Evolutionary conservation across 2,329 filamentous ascomycete species (phyloP), one percentile per base, ranked within the genome.

Genomic region (Exophiala sideris): DNA sequence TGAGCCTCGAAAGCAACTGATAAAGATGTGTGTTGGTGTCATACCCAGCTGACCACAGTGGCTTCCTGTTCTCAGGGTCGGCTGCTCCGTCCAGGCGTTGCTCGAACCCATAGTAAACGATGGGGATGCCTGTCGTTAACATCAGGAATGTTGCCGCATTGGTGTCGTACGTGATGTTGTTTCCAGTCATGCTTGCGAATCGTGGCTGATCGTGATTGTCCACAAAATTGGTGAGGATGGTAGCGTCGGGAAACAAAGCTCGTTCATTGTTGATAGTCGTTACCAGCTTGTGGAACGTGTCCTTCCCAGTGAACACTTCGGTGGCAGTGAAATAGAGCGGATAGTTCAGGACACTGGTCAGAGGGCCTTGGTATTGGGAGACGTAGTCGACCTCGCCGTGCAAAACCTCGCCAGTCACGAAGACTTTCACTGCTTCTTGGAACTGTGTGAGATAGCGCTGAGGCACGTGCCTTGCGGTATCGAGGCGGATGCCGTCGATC

Each of bases 51-150:
- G 12, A 67, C 83, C 82, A 85, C 39, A 80, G 71, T 6, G 81
- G 79, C 64, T 84, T 81, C n/a, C 81, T 79, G 47, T 73, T 75
- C 0, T 75, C 69, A 7, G 80, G 80, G 42, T 69, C 69, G 35
- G 67, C 72, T n/a, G 73, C 74, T 18, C 78, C 78, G 1, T 71
- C 66, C 65, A 77, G 83, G 56, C 79, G 80, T 63, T 87, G 84
- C 67, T 87, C 84, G 57, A 84, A 81, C 24, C 84, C 84, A 60
- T 85, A 78, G 68, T 86, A 87, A 33, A 86, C 74, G 51, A 85
- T 81, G 1, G 83, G 83, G 36, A 86, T 80, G 16, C 84, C 84
- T 50, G 84, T 68, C 32, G 66, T 64, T 14, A 87, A 76, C 29
- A 87, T 76, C n/a, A 79, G 80, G 62, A 81, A 86, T 0, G 81